Base-by-base conservation (phyloP, 495 filamentous ascomycete genomes). In the Talaromyces trachyspermus region DNA sequence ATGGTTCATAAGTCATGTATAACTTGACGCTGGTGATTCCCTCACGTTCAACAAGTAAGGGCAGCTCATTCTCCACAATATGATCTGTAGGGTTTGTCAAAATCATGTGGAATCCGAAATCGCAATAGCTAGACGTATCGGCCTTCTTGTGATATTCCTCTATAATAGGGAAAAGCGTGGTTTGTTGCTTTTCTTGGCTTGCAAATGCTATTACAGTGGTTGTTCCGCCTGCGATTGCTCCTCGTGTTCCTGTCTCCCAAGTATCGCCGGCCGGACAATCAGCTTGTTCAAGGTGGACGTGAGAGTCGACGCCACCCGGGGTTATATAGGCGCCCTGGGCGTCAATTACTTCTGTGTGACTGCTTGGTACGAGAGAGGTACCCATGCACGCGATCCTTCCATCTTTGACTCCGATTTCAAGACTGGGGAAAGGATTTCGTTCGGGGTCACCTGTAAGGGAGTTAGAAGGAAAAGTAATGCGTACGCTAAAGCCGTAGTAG, bases 1-100 rank as follows among this genome's bases (percentile, higher is more conserved):
- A 61, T 2, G 72, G 63, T 45, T 71, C 65, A 60, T 83, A 83
- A 2, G 78, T 83, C 79, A 83, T 81, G 55, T 80, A 83, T 20
- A 81, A 67, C 56, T 83, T 81, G 26, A 79, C 62, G 14, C 67
- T 74, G 11, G 66, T 77, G 45, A 83, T 74, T 17, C 78, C 76
- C n/a, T 70, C 65, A 17, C 65, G 57, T 3, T 60, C 48, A 24
- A 26, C 24, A 1, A 77, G 54, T 12, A 65, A 57, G 0, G 68
- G 61, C 22, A 80, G 64, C 37, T 77, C 72, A 6, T 43, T 23
- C 1, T 56, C 56, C 0, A 80, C 63, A 2, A 75, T 66, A 5
- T 49, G 50, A 11, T 47, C 43, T n/a, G 62, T 71, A 1, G 75
- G 72, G 44, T 79, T 78, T 2, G 70, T 65, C 19, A 81, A 57